Evolutionary conservation across 2,329 filamentous ascomycete species (phyloP).

Genomic region (Arthrobotrys musiformis): DNA sequence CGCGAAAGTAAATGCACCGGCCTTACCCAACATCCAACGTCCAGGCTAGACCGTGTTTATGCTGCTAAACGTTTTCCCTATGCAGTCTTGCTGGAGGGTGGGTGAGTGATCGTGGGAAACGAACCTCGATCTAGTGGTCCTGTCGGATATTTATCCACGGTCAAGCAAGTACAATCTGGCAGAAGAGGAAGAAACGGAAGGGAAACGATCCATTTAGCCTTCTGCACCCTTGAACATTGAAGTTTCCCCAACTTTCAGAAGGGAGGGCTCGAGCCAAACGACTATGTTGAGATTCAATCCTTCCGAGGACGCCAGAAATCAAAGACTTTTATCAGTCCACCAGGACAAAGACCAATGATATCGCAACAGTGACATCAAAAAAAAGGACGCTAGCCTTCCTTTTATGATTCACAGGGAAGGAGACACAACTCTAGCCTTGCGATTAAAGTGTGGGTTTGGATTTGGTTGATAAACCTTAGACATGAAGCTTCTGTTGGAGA

Average conservation of each 20-base stretch:
- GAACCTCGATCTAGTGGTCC: not conserved
- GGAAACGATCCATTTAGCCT: slow-evolving; percentile 7
- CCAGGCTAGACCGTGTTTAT: slow-evolving; percentile 20
- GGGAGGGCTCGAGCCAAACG: not conserved
- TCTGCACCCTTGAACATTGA: slow-evolving; percentile 9
- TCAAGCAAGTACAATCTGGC: not conserved
- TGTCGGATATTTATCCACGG: slow-evolving; percentile 14
- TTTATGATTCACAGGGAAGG: slow-evolving; percentile 6
- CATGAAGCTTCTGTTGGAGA: slow-evolving; percentile 19
- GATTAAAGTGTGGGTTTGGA: slow-evolving; percentile 5
- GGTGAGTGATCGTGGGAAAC: not conserved
- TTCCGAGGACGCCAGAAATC: not conserved
- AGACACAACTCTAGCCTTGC: slow-evolving; percentile 14
- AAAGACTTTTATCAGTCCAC: not conserved
- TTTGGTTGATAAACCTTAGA: not conserved
- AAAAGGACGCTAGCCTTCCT: not conserved
- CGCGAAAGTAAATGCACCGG: slow-evolving; percentile 14
- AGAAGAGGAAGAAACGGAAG: slow-evolving; percentile 2
- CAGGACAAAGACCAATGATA: slow-evolving; percentile 13
- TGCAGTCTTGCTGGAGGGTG: not conserved
- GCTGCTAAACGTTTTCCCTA: not conserved
- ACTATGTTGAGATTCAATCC: slow-evolving; percentile 1
- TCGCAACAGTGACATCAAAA: slow-evolving; percentile 14
- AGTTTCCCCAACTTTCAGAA: not conserved
- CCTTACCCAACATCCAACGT: slow-evolving; percentile 26